Base-by-base conservation (phyloP, 768 basidiomycete species). In the Xerocomus brunneocitrinus region DNA sequence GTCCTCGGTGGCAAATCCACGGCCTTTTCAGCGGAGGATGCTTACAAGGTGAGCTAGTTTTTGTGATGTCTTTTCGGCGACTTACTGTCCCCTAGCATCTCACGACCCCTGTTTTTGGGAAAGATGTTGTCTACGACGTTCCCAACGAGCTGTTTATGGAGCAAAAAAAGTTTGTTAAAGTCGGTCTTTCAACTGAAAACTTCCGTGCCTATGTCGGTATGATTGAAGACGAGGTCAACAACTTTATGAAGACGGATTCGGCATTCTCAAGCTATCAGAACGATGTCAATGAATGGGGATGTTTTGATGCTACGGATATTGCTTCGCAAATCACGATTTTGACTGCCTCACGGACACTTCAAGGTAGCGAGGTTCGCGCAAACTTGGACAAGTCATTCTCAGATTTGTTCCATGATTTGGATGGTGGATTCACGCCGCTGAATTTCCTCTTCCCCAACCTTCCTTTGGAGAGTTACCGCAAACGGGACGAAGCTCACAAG, bases 91-190 rank as follows among this genome's bases (percentile, higher is more conserved):
- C 27, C 13, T 60, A 95, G 93, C 88, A 90, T 66, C 73, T 95
- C 42, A 95, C 94, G 0, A 95, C 89, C 0, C 95, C 95, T 4
- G 85, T 98, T 12, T 99, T 99, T 64, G 97, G 97, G 42, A 93
- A 92, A 65, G 95, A 91, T 44, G 97, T 99, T 43, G 95, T 98
- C 10, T 99, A 98, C 68, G 97, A 98, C 62, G 85, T 91, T 47
- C 95, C 97, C 31, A 98, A 98, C 69, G 90, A 95, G 44, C 74
- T 89, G 42, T 85, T 99, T 71, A 98, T 99, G 95, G 94, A 99
- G 64, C 97, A 99, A 70, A 99, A 99, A 79, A 89, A 88, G 67
- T 98, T 98, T 65, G 87, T 98, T 71, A 99, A 99, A 74, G 85
- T 93, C 56, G 95, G 97, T 24, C 82, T 99, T 22, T 90, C 93